Base-by-base conservation (phyloP, 2,329 filamentous ascomycete genomes). In the Neobulgaria alba region DNA sequence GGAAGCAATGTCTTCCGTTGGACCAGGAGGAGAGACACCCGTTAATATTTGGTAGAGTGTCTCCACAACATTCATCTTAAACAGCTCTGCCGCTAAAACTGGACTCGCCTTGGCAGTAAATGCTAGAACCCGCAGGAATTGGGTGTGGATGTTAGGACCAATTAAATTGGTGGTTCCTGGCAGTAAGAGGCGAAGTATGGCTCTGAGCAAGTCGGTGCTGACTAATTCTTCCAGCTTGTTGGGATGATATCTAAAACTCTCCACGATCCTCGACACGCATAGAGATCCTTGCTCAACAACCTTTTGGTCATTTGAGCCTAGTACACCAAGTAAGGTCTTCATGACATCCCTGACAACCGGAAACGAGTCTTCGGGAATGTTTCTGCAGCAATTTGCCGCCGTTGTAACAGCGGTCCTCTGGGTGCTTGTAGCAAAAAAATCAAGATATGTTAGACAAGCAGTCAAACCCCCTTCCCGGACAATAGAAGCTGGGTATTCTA, bases 41-140 rank as follows among this genome's bases (percentile, higher is more conserved):
- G 92, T 96, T 36, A 98, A 67, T 31, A 98, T 96, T 62, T 98
- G 92, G 59, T 96, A 98, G 2, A 98, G 69, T 0, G 92, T 98
- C 63, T 96, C 92, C 18, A 98, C 92, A 39, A 98, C 84, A 53
- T 95, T 90, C 74, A 96, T 85, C 64, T 90, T 94, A 61, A 98
- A 81, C 10, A 98, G 72, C 55, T 95, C 90, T 2, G 85, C 83
- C 3, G 92, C 94, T 16, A 95, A 70, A 10, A 75, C 75, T 14
- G 92, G 87, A 58, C 92, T 96, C 2, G 88, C 86, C 51, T 85
- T 85, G 30, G 90, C 87, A 3, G 85, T 89, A 52, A 94, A 93
- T 4, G 89, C 85, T 41, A 98, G 68, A 5, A 96, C 88, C 23
- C 90, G 82, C 16, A 98, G 72, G 58, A 98, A 96, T 57, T 95